These are phyloP conservation scores for Verbascum thapsus DNA, from an alignment of 257 asterid genomes.

Conservation along the genomic window DNA sequence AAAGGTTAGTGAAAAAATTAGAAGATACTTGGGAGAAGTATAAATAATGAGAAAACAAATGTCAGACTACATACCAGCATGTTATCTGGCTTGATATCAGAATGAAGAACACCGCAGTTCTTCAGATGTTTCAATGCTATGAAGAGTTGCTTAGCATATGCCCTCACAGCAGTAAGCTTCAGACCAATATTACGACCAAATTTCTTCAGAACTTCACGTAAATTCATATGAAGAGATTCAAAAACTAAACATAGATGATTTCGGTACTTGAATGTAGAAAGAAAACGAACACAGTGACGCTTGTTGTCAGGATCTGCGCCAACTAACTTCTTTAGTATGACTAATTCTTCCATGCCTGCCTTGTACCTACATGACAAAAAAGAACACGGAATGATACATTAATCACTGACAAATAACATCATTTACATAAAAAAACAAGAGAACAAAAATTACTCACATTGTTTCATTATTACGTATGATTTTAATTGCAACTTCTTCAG, in stretches of 20 bases:
- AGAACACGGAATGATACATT: slow-evolving; percentile 4
- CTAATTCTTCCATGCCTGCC: slow-evolving; percentile 96
- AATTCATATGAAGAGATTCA: slow-evolving; percentile 99
- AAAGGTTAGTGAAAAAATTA: slow-evolving; percentile 18
- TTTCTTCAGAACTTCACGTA: slow-evolving; percentile 98
- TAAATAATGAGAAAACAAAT: slow-evolving; percentile 13
- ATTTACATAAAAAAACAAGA: slow-evolving; percentile 24
- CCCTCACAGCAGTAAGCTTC: slow-evolving; percentile 95
- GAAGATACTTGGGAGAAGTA: not conserved
- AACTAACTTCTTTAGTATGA: slow-evolving; percentile 85
- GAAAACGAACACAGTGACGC: slow-evolving; percentile 95
- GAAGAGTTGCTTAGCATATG: slow-evolving; percentile 97
- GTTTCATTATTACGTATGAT: slow-evolving; percentile 93
- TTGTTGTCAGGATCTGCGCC: slow-evolving; percentile 95
- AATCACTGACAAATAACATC: slow-evolving; percentile 14
- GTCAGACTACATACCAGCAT: slow-evolving; percentile 74
- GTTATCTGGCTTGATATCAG: slow-evolving; percentile 98
- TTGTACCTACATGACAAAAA: slow-evolving; percentile 61
- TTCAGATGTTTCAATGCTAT: slow-evolving; percentile 87
- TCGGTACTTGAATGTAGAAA: slow-evolving; percentile 94
- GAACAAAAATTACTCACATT: slow-evolving; percentile 54
- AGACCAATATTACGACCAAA: slow-evolving; percentile 99
- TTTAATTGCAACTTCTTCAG: slow-evolving; percentile 94
- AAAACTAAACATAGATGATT: slow-evolving; percentile 98
- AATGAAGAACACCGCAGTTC: slow-evolving; percentile 96